These are phyloP conservation scores for Marasmius sp. DNA, from an alignment of 1,284 basidiomycete genomes.

Conservation along the genomic window DNA sequence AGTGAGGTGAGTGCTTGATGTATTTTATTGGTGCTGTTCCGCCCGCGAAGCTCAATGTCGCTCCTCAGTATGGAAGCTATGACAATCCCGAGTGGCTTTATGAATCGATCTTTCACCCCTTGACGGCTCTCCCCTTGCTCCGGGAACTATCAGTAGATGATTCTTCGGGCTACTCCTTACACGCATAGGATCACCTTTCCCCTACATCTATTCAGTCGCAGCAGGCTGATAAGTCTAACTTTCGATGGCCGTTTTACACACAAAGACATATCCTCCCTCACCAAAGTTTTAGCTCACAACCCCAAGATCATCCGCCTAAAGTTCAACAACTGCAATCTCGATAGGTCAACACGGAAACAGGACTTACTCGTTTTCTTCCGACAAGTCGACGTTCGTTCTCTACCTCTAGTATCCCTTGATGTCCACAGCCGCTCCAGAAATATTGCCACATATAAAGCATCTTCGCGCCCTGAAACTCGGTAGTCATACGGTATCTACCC, in stretches of 20 bases:
- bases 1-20: background rate
- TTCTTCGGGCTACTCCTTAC: background rate
- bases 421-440: background rate
- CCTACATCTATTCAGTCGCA: background rate
- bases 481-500: background rate
- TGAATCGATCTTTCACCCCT: background rate
- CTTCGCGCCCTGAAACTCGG: background rate
- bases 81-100: background rate
- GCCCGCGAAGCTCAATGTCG: background rate
- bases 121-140: background rate
- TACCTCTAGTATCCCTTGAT: background rate
- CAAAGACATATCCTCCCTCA: background rate
- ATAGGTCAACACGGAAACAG: background rate
- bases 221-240: background rate
- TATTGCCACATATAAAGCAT: background rate
- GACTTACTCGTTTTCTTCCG: background rate
- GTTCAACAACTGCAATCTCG: background rate
- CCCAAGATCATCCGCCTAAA: background rate
- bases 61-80: background rate
- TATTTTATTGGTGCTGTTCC: background rate
- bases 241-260: background rate
- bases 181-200: background rate
- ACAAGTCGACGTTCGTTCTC: background rate
- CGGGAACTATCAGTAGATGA: background rate
- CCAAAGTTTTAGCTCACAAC: background rate